phyloP scores from a whole-genome alignment of 2,329 filamentous ascomycete genomes.

The Microcera coccophila region DNA sequence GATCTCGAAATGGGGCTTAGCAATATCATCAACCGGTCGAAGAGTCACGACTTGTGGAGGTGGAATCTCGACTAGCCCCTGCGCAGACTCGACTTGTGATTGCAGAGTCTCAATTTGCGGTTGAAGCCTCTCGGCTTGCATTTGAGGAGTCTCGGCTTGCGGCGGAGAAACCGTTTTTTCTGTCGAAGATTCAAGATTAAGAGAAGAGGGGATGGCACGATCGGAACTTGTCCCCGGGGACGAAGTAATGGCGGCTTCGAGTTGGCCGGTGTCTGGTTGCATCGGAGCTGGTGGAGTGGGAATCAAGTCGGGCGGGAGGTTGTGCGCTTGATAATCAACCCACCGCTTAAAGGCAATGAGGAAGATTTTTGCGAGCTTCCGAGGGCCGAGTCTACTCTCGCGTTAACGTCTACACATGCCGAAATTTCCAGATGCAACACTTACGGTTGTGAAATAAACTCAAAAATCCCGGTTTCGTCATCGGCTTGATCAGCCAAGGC shows the following conservation, averaged over 20 bases:
- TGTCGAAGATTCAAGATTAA: neutral
- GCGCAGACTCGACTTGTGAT: neutral
- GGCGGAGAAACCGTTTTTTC: neutral
- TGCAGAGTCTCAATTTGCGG: neutral
- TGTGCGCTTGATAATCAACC: constrained; percentile 12
- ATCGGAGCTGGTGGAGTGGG: too few relatives aligned
- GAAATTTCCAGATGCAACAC: constrained; percentile 7
- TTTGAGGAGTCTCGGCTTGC: neutral
- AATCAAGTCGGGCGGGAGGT: too few relatives aligned
- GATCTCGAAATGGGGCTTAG: neutral
- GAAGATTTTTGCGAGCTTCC: constrained; percentile 35
- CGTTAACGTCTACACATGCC: neutral
- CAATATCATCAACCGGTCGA: neutral
- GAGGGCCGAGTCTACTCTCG: constrained; percentile 31
- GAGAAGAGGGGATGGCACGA: constrained; percentile 5
- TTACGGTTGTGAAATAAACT: constrained; percentile 39
- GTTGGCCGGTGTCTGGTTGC: neutral
- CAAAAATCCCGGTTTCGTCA: constrained; percentile 25
- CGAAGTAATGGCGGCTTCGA: neutral
- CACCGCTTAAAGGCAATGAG: constrained; percentile 25
- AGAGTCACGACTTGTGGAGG: neutral
- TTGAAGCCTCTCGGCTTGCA: neutral
- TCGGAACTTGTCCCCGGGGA: neutral
- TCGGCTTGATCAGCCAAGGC: constrained; percentile 16
- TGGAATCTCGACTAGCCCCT: neutral